Percentiles rank a stretch among this genome's conserved stretches.
phyloP scores from a whole-genome alignment of 1,139 yeast genomes.

The Kurtzmaniella quercitrusa region DNA sequence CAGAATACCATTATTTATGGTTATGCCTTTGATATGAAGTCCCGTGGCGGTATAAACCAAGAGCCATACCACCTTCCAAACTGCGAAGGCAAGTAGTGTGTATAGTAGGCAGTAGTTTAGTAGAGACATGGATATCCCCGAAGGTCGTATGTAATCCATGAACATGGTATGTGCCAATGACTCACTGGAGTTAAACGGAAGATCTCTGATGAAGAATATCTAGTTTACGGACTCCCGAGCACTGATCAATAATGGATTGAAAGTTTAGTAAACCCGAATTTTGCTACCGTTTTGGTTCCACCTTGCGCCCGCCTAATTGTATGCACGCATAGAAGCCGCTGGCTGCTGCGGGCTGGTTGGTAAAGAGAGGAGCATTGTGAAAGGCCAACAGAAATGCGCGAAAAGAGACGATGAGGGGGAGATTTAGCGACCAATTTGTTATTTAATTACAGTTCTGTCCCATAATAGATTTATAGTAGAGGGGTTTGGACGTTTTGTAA shows the following conservation, averaged over 20 bases:
- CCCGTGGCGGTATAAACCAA: constrained; percentile 28
- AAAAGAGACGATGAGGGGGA: too few species aligned
- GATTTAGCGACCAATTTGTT: too few species aligned
- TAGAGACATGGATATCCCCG: neutral
- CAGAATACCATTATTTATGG: constrained; percentile 40
- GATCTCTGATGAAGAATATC: too few species aligned
- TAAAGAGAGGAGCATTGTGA: too few species aligned
- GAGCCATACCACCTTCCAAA: constrained; percentile 28
- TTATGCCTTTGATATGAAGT: constrained; percentile 27
- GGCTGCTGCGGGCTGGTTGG: neutral
- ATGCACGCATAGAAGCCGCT: neutral
- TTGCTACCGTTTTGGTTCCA: neutral
- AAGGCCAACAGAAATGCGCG: too few species aligned
- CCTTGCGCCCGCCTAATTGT: neutral
- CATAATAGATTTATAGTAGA: too few species aligned
- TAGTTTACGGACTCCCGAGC: too few species aligned
- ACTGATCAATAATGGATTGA: too few species aligned
- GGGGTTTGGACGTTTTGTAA: too few species aligned
- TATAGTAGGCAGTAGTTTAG: neutral
- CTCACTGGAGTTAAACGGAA: neutral
- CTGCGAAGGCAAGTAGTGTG: constrained; percentile 7
- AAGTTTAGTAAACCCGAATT: neutral
- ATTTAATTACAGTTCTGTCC: too few species aligned
- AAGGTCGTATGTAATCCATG: neutral
- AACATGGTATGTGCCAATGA: neutral